Evolutionary conservation across 176 grass and related monocot genomes (phyloP), one percentile per base, ranked within the genome.

Genomic region (Carex littledalei): DNA sequence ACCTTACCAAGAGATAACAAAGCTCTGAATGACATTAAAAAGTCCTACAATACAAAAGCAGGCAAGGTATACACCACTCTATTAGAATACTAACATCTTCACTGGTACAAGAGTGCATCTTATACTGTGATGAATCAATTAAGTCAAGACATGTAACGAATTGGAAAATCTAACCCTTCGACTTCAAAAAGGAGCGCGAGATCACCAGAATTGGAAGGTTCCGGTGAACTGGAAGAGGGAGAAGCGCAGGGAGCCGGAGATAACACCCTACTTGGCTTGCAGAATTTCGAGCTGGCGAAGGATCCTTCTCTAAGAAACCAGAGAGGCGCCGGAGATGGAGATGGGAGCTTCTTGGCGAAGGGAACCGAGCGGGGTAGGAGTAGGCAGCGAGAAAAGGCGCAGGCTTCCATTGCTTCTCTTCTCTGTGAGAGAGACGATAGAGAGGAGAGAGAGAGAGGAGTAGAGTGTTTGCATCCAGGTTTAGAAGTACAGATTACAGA

Each of bases 131-230:
- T 21, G 8, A 71, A 43, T n/a, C 67, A 45, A 16, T 76, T 21
- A 77, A 21, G 11, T 21, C 34, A 49, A 47, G 52, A 20, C 18
- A 47, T 21, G 35, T 8, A 37, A 81, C 15, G 26, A 81, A 2
- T 39, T 45, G 81, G 21, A 72, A 69, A 85, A 63, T 56, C 78
- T 29, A 87, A 87, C 86, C 86, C 86, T 83, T 87, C 86, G 0
- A 87, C 86, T 87, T 87, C 86, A 72, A 87, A 63, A 22, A 87
- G 65, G 50, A 87, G 79, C 9, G 65, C 78, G 34, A 87, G 86
- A 20, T 83, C 66, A 6, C 8, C 20, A 16, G 86, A 87, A n/a
- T 1, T 41, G 31, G 14, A 43, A 18, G 78, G 24, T 3, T 73
- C 66, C 7, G 41, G 16, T 21, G 54, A 73, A 63, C 21, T 54